phyloP scores from a whole-genome alignment of 1,139 yeast species.

The Nakaseomyces nivariensis region DNA sequence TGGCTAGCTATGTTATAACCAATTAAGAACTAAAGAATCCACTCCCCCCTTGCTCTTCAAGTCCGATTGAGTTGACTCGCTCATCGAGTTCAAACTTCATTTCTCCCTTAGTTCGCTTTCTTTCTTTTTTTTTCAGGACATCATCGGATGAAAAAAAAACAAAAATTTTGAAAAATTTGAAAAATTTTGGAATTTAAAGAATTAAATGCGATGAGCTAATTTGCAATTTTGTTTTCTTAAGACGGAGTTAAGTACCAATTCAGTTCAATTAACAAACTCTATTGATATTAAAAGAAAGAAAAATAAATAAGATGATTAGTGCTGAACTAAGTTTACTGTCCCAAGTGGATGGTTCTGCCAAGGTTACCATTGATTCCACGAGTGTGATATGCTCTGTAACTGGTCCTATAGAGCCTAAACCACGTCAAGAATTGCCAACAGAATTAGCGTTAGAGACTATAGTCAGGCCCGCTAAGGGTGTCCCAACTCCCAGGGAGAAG shows the following conservation, averaged over 20 bases:
- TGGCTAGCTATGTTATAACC: too few relatives aligned
- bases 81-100: too few relatives aligned
- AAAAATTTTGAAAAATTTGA: background rate
- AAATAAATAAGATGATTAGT: background rate
- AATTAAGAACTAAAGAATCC: too few relatives aligned
- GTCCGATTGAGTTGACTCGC: background rate
- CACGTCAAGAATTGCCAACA: constrained; percentile 78
- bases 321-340: constrained; percentile 32
- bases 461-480: constrained; percentile 69
- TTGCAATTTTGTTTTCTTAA: too few relatives aligned
- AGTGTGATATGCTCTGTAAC: constrained; percentile 67
- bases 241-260: too few relatives aligned
- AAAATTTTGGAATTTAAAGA: too few relatives aligned
- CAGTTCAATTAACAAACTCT: too few relatives aligned
- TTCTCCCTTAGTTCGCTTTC: too few relatives aligned
- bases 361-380: constrained; percentile 40
- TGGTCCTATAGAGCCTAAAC: constrained; percentile 84
- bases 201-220: too few relatives aligned
- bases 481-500: constrained; percentile 68
- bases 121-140: background rate
- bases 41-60: too few relatives aligned
- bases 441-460: constrained; percentile 70
- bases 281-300: too few relatives aligned
- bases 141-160: background rate
- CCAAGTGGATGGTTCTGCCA: constrained; percentile 76